Percentiles rank a stretch among this genome's conserved stretches.
Evolutionary conservation across 495 filamentous ascomycete genomes (phyloP).

Genomic region (Penicillium ucsense): DNA sequence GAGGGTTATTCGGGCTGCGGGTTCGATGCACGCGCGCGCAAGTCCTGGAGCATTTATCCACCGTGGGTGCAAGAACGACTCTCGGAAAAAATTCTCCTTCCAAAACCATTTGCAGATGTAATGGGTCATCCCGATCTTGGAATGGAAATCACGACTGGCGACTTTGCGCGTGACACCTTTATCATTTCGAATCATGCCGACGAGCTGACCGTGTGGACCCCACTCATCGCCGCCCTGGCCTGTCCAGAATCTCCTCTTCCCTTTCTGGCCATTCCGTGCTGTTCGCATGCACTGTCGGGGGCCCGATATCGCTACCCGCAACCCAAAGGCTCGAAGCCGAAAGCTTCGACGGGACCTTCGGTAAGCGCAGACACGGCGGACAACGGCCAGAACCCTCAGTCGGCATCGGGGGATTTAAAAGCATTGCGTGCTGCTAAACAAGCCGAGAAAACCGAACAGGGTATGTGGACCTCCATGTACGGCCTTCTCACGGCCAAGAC

Average conservation of each 20-base stretch:
- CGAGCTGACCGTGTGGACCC: conserved; percentile 92
- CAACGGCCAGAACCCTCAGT: conserved; percentile 16
- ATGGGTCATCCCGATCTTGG: conserved; percentile 9
- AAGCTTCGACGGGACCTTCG: background rate
- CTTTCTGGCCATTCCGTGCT: conserved; percentile 91
- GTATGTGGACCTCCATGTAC: conserved; percentile 49
- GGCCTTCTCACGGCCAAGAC: conserved; percentile 67
- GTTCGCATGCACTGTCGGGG: conserved; percentile 78
- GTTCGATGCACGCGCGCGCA: conserved; percentile 76
- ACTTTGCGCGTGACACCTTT: conserved; percentile 69
- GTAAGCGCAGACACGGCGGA: conserved; percentile 1
- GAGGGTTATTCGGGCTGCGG: conserved; percentile 86
- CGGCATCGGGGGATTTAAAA: conserved; percentile 34
- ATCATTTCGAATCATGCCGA: conserved; percentile 96
- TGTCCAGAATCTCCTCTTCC: conserved; percentile 42
- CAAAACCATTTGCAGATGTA: conserved; percentile 41
- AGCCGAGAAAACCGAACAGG: conserved; percentile 23
- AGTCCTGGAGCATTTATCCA: conserved; percentile 71
- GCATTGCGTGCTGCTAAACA: conserved; percentile 27
- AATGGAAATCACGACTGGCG: conserved; percentile 51
- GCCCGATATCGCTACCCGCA: conserved; percentile 59
- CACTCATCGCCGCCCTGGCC: conserved; percentile 69
- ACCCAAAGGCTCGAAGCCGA: conserved; percentile 14
- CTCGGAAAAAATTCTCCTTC: conserved; percentile 66
- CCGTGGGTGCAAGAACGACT: conserved; percentile 44